phyloP scores from a whole-genome alignment of 108 stramenopile genomes.

The Discostella stelligeroides region DNA sequence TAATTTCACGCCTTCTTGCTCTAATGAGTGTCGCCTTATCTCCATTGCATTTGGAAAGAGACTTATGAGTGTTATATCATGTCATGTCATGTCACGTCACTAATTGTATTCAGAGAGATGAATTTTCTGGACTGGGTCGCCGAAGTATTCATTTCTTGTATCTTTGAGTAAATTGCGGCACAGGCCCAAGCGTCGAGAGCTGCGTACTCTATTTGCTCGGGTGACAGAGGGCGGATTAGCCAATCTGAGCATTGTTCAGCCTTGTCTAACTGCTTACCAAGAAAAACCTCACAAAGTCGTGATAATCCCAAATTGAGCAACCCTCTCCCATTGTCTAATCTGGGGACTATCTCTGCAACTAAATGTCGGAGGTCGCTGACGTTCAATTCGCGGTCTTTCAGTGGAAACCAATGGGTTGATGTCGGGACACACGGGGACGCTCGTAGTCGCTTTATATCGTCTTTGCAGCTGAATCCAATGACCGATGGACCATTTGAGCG shows the following conservation, averaged over 20 bases:
- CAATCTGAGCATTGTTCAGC: conserved; percentile 77
- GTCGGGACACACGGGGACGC: conserved; percentile 41
- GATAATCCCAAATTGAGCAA: conserved; percentile 54
- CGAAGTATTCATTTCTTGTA: too few relatives aligned
- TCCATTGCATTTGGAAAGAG: too few relatives aligned
- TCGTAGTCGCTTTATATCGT: conserved; percentile 68
- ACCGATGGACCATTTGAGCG: conserved; percentile 37
- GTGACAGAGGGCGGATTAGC: conserved; percentile 61
- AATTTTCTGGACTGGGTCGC: too few relatives aligned
- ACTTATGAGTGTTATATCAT: too few relatives aligned
- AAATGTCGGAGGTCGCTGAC: conserved; percentile 50
- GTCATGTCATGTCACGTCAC: too few relatives aligned
- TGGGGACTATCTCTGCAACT: conserved; percentile 51
- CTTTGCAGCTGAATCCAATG: conserved; percentile 71
- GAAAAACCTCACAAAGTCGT: conserved; percentile 56
- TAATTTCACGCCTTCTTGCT: too few relatives aligned
- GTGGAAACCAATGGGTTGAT: conserved; percentile 44
- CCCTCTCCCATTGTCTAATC: conserved; percentile 22
- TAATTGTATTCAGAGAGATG: too few relatives aligned
- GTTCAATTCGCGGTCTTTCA: conserved; percentile 29
- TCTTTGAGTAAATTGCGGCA: conserved; percentile 58
- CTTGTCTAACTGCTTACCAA: conserved; percentile 78
- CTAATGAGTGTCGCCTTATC: too few relatives aligned
- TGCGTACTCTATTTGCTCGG: conserved; percentile 68
- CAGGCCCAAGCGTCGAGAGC: conserved; percentile 79